Evolutionary conservation across 1,139 yeast species (phyloP).

Genomic region (Yamadazyma sp.): DNA sequence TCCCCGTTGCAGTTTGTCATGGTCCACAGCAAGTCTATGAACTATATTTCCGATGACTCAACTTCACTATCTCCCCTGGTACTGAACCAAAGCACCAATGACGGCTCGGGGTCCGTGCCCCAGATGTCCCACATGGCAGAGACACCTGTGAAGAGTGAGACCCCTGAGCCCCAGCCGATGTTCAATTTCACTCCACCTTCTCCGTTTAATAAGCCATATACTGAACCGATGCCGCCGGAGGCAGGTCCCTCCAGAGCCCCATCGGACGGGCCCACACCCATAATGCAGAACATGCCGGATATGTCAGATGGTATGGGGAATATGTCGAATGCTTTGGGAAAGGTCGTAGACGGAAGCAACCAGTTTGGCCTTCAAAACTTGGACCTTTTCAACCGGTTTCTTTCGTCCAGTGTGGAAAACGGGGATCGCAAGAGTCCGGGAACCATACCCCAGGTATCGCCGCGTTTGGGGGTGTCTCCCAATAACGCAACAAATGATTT

Average conservation of each 20-base stretch:
- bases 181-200: too few species aligned
- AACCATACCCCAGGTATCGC: slow-evolving; percentile 1
- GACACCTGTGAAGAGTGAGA: too few species aligned
- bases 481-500: slow-evolving; percentile 4
- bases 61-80: slow-evolving; percentile 4
- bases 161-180: too few species aligned
- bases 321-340: slow-evolving; percentile 29
- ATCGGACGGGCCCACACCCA: background rate
- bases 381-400: slow-evolving; percentile 27
- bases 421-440: slow-evolving; percentile 8
- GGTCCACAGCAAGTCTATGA: slow-evolving; percentile 1
- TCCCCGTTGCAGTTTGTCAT: background rate
- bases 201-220: too few species aligned
- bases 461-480: slow-evolving; percentile 1
- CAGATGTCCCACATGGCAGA: background rate
- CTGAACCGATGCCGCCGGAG: too few species aligned
- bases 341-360: slow-evolving; percentile 30
- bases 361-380: slow-evolving; percentile 29
- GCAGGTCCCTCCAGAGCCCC: background rate
- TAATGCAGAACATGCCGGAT: slow-evolving; percentile 9
- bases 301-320: slow-evolving; percentile 27
- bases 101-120: background rate
- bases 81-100: slow-evolving; percentile 2
- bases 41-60: background rate
- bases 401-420: slow-evolving; percentile 16